A percentile compares a stretch with the other conserved stretches of the same genome.
Conservation (phyloP, 805 yeast genomes). For the Sungouiozyma ichnusensis region DNA sequence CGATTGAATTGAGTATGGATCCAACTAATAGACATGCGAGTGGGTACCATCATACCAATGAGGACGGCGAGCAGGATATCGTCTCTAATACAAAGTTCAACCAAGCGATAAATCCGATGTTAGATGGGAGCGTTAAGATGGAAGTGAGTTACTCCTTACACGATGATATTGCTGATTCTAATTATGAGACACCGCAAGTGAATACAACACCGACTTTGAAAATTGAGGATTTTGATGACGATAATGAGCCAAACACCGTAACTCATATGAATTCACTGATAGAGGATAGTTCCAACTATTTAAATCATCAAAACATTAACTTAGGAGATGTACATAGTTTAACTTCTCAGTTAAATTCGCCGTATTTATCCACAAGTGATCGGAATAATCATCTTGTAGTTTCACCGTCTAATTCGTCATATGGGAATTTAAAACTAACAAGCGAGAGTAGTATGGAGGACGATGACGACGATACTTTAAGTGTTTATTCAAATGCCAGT, state of each 20-base stretch:
- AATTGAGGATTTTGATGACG: constrained; percentile 6
- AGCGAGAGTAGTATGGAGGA: constrained; percentile 10
- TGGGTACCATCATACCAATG: too few relatives aligned
- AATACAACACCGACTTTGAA: constrained; percentile 13
- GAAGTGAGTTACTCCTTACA: neutral
- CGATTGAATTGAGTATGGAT: neutral
- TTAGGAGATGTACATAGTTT: constrained; percentile 7
- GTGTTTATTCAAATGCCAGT: constrained; percentile 21
- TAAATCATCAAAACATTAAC: constrained; percentile 3
- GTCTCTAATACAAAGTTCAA: neutral
- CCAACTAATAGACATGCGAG: too few relatives aligned
- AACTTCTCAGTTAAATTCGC: constrained; percentile 8
- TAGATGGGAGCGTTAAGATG: neutral
- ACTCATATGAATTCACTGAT: too few relatives aligned
- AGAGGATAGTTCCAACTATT: neutral
- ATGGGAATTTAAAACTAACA: neutral
- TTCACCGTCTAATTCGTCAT: constrained; percentile 16
- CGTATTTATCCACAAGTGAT: constrained; percentile 10
- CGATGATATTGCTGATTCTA: neutral
- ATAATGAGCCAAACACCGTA: neutral
- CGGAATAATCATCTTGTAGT: constrained; percentile 8
- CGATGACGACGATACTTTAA: constrained; percentile 22
- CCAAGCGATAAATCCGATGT: neutral
- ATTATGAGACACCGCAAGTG: constrained; percentile 1
- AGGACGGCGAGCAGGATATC: neutral